Percentiles rank a stretch among this genome's conserved stretches.
Conservation (phyloP, 2,329 filamentous ascomycete species). For the Pseudocercospora pini-densiflorae region DNA sequence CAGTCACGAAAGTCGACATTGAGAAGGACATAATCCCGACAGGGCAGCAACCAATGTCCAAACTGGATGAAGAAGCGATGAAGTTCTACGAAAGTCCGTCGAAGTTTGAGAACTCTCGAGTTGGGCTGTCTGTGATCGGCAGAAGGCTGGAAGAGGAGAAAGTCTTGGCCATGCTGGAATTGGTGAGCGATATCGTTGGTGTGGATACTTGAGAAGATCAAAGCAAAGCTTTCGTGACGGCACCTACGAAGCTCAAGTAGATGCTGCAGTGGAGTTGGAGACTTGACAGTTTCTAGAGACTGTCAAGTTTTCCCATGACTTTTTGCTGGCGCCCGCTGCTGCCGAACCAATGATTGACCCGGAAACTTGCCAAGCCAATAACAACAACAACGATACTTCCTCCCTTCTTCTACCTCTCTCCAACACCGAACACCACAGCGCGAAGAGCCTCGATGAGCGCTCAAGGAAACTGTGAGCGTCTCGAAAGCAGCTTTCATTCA, state of each 20-base stretch:
- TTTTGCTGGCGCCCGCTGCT: neutral
- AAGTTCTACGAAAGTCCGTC: constrained; percentile 13
- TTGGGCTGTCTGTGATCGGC: constrained; percentile 60
- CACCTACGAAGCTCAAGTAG: too few relatives aligned
- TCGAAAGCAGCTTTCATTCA: neutral
- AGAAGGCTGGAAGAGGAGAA: constrained; percentile 61
- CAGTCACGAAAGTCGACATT: constrained; percentile 28
- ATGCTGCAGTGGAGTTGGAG: too few relatives aligned
- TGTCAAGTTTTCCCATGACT: neutral
- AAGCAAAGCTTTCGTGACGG: too few relatives aligned
- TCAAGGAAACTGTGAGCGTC: neutral
- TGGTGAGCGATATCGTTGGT: constrained; percentile 33
- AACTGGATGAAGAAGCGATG: constrained; percentile 18
- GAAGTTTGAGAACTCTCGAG: constrained; percentile 54
- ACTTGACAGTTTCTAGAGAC: neutral
- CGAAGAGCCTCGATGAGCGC: neutral
- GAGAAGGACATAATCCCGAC: constrained; percentile 16
- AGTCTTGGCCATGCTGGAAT: constrained; percentile 46
- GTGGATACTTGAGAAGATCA: neutral
- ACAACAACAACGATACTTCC: neutral
- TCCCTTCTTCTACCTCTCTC: neutral
- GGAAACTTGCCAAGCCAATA: too few relatives aligned
- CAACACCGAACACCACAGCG: neutral
- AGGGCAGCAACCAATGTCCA: constrained; percentile 16
- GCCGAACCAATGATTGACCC: neutral